Percentiles rank a stretch among this genome's conserved stretches.
These are phyloP conservation scores for Wallemia hederae DNA, from an alignment of 1,284 basidiomycete genomes.

Conservation along the genomic window DNA sequence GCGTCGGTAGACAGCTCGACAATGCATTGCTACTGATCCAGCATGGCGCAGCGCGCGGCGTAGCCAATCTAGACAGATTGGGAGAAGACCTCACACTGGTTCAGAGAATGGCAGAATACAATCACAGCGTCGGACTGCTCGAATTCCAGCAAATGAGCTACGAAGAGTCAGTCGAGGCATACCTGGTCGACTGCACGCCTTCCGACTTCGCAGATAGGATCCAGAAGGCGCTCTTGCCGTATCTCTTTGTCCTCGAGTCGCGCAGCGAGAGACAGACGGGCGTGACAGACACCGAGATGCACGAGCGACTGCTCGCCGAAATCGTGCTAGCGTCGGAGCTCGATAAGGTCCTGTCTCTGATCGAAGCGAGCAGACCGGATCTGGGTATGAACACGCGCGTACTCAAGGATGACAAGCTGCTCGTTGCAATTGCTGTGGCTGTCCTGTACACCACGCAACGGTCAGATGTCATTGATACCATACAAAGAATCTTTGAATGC, in stretches of 20 bases:
- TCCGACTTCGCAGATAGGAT: not conserved
- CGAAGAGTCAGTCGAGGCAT: not conserved
- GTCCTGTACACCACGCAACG: not conserved
- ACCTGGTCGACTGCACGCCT: not conserved
- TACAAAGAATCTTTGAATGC: not conserved
- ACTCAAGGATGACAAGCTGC: not conserved
- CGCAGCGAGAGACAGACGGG: not conserved
- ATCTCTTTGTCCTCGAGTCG: not conserved
- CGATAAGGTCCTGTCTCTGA: not conserved
- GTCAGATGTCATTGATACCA: not conserved
- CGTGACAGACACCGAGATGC: not conserved
- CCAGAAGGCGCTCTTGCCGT: not conserved
- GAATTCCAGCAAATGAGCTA: not conserved
- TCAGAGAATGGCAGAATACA: not conserved
- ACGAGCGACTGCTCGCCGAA: not conserved
- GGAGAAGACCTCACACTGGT: not conserved
- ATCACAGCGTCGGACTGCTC: not conserved
- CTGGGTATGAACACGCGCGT: not conserved
- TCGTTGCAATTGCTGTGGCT: not conserved
- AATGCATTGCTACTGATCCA: not conserved
- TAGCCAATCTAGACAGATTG: not conserved
- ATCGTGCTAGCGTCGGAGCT: not conserved
- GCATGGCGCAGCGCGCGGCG: not conserved
- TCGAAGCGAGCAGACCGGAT: not conserved
- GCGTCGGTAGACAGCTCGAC: not conserved